Base-by-base conservation (phyloP, 805 yeast genomes). In the Ogataea dorogensis region DNA sequence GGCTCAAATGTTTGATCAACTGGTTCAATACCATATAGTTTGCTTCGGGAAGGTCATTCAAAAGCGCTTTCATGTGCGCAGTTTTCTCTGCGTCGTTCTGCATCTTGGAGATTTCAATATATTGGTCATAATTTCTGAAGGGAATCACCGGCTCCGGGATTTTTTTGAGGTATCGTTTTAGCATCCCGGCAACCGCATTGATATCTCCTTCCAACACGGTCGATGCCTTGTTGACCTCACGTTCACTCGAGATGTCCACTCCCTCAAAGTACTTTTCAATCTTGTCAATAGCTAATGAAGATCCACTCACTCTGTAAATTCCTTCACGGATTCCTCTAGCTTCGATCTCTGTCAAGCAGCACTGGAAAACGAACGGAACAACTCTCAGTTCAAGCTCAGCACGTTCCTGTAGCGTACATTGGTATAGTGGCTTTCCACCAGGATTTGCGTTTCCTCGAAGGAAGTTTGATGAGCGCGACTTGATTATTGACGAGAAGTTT, bases 251-350 rank as follows among this genome's bases (percentile, higher is more conserved):
- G 11, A 49, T 44, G 15, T 53, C 57, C 25, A 47, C 37, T 7
- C 52, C 43, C n/a, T 56, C 60, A 43, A 61, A 75, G 51, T 43
- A 54, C 36, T 41, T 43, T 33, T 63, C 68, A 13, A 63, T 42
- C 35, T 53, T 59, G 28, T 73, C 76, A 36, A 81, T 72, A 31
- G 83, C 81, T 7, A 86, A 72, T 44, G 79, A 73, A 5, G 86
- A 84, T 1, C 96, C 98, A 29, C 94, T 82, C 47, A 89, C 81
- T 47, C 98, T 70, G 64, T 93, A 93, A 22, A 93, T 73, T 7
- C 98, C 98, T 60, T 89, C 98, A 43, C 70, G 64, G 47, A 89
- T 60, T 4, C 95, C 96, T 40, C 86, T 68, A 5, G 56, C 54
- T 62, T 91, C 96, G 35, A 93, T 87, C 49, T 82, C 93, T 16